phyloP scores from a whole-genome alignment of 306 rosid species.

The Cercis canadensis region DNA sequence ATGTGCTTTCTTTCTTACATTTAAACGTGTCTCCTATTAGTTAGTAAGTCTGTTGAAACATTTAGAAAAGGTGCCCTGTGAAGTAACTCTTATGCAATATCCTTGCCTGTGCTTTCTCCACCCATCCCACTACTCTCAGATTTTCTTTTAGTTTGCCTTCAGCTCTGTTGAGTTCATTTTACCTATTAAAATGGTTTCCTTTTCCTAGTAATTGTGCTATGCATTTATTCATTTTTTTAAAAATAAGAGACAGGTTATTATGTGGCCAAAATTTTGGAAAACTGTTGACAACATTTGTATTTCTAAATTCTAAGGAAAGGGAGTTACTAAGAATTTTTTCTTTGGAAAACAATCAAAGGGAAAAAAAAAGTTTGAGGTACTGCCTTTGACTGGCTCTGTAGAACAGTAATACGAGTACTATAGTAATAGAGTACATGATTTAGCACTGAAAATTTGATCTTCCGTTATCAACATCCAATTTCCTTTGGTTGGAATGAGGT shows the following conservation, averaged over 20 bases:
- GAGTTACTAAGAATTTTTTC: not conserved
- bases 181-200: not conserved
- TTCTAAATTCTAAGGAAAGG: conserved; percentile 1
- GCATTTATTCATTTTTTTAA: not conserved
- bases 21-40: too few species aligned
- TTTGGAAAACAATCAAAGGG: not conserved
- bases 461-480: not conserved
- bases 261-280: not conserved
- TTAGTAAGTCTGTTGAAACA: too few species aligned
- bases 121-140: too few species aligned
- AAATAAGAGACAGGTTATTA: not conserved
- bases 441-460: not conserved
- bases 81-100: too few species aligned
- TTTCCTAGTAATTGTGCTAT: not conserved
- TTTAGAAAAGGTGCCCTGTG: too few species aligned
- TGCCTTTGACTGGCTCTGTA: not conserved
- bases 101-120: not conserved
- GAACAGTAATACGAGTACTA: not conserved
- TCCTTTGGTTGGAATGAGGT: not conserved
- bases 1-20: not conserved
- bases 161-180: not conserved
- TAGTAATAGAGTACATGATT: not conserved
- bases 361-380: not conserved
- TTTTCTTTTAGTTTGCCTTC: too few species aligned
- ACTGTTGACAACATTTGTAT: not conserved